Evolutionary conservation across 129 eudicot genomes (phyloP), one percentile per base, ranked within the genome.

Genomic region (Flaveria trinervia): DNA sequence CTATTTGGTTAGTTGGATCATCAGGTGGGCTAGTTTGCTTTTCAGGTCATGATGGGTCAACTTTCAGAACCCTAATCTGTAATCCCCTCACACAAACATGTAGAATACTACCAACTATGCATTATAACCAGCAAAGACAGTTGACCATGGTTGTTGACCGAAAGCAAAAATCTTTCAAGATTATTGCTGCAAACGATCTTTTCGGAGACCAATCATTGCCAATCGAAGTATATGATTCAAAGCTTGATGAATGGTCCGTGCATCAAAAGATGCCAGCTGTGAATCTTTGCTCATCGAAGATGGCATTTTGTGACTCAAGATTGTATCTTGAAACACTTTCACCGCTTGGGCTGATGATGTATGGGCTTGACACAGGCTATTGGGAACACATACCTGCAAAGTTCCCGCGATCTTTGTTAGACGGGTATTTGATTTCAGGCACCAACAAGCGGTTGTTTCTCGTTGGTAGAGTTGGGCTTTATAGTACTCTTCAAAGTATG

Each of bases 341-440:
- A 7, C 98, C 98, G 0, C 93, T 94, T 17, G 98, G 98, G 72
- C 80, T 94, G 70, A 94, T 94, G 98, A 88, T 91, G 96, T 91
- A 94, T 72, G 78, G 87, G 25, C 81, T 94, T 18, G 98, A 94
- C 72, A 82, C 97, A 10, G 97, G 98, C 23, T 85, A 83, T n/a
- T 94, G 97, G 98, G 98, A 94, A 72, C 98, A 91, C 60, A 88
- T 94, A 26, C 96, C 98, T 13, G 96, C 98, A 15, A 94, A 91
- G 69, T 94, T 94, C 73, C 98, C 98, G 0, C 73, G 97, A 70
- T 94, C 97, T 22, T 84, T 94, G 79, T 78, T 94, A 87, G 97
- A 94, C 49, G 98, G 98, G 36, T 94, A 91, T 80, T 80, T 94
- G 61, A 86, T 94, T 65, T 90, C 98, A 68, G 98, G 97, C 43